Base-by-base conservation (phyloP, 2,329 filamentous ascomycete genomes). In the Aspergillus sp. region DNA sequence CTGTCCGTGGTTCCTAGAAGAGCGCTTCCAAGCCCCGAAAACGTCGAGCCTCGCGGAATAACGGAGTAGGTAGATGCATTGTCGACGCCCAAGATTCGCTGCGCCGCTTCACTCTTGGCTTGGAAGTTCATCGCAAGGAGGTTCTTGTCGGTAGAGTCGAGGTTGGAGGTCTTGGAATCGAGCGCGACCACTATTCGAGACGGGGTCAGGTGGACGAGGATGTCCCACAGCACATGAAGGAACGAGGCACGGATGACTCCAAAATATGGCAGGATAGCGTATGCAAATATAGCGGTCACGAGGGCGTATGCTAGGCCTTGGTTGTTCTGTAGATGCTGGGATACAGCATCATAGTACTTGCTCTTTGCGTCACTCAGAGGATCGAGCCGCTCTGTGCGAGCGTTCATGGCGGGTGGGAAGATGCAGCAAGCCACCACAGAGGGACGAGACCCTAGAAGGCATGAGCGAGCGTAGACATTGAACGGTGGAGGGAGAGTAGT, bases 71-170 rank as follows among this genome's bases (percentile, higher is more conserved):
- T 70, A 10, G 76, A 72, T 5, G 69, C 70, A 29, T 64, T 67
- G 44, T 76, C 72, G 39, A 81, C 50, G 2, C 78, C 72, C 20
- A 85, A 55, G 19, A 85, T 67, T 39, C 74, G 71, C 45, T 71
- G 68, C 61, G 86, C 69, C 7, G 71, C 68, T 43, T 78, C 71
- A 51, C 74, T 78, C 57, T 86, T 86, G 15, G 71, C 69, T 27
- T 55, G 44, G 16, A 57, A 51, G n/a, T 43, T 52, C 48, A 50
- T 48, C 29, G 41, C 44, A 26, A 39, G 44, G 15, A 34, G 36
- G 71, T 64, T 26, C 58, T 68, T 44, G 49, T 63, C 37, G 55
- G 57, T 34, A 47, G 59, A 38, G 48, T 52, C 51, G 52, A 51
- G 43, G 40, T 59, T 58, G 53, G 58, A 37, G 61, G 65, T 40